phyloP scores from a whole-genome alignment of 1,284 basidiomycete species.

The Anthracocystis setariae region DNA sequence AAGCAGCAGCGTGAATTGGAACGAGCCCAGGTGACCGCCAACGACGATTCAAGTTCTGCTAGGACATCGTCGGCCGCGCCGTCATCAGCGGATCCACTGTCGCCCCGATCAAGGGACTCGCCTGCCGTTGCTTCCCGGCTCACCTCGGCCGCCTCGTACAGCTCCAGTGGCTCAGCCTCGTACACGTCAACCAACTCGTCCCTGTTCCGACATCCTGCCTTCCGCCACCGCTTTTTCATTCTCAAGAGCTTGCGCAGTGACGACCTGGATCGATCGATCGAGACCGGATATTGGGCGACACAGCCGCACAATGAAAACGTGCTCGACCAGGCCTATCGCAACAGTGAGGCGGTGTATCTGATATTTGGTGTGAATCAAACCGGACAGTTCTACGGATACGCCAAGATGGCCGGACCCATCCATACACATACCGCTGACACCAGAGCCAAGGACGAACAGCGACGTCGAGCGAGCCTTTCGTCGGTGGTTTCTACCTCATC shows the following conservation, averaged over 20 bases:
- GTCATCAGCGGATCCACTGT: conserved; percentile 17
- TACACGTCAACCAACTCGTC: conserved; percentile 70
- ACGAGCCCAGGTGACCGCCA: conserved; percentile 8
- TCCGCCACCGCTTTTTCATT: conserved; percentile 89
- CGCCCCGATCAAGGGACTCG: conserved; percentile 13
- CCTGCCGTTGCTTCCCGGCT: conserved; percentile 16
- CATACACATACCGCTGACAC: conserved; percentile 22
- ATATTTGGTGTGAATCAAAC: conserved; percentile 93
- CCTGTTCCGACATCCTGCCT: conserved; percentile 77
- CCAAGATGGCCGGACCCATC: conserved; percentile 64
- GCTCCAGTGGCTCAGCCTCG: conserved; percentile 52
- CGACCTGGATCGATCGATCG: conserved; percentile 85
- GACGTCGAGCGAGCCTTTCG: conserved; percentile 26
- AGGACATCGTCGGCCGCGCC: conserved; percentile 1
- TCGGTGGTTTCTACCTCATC: conserved; percentile 24
- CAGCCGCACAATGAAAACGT: conserved; percentile 86
- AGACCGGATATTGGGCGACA: conserved; percentile 86
- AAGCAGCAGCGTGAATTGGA: conserved; percentile 71
- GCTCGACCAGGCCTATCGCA: conserved; percentile 85
- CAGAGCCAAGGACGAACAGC: conserved; percentile 34
- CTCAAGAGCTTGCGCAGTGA: conserved; percentile 80
- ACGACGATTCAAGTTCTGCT: neutral
- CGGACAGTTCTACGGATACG: conserved; percentile 70
- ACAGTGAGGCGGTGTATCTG: conserved; percentile 83
- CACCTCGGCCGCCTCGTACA: conserved; percentile 33